phyloP scores from a whole-genome alignment of 2,329 filamentous ascomycete genomes.

The Trichoderma breve region DNA sequence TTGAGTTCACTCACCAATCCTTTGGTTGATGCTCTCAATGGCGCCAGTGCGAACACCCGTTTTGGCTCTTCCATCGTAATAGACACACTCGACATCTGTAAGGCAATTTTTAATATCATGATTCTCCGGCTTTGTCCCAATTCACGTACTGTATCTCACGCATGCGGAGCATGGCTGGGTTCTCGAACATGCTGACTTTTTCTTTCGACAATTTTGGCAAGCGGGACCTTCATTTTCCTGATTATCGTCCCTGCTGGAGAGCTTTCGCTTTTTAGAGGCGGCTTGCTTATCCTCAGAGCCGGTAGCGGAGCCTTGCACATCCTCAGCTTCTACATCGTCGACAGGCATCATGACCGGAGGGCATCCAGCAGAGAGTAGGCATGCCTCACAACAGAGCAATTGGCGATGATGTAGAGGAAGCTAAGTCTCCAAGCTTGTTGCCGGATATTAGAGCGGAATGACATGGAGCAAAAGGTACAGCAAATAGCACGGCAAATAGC shows the following conservation, averaged over 20 bases:
- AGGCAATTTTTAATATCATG: background rate
- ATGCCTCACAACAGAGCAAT: background rate
- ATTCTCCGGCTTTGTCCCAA: background rate
- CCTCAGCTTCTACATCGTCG: background rate
- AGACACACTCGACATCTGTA: background rate
- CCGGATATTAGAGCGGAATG: background rate
- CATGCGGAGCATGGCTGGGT: background rate
- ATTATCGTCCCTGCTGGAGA: background rate
- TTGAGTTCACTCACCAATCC: background rate
- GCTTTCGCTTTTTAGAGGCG: background rate
- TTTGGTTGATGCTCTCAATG: background rate
- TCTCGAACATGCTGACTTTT: background rate
- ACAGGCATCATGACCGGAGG: background rate
- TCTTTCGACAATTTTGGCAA: background rate
- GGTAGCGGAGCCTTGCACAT: background rate
- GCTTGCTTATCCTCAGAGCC: background rate
- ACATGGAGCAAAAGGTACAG: background rate
- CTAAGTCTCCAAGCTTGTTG: background rate
- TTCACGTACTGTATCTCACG: background rate
- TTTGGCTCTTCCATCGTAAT: background rate
- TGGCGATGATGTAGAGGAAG: background rate
- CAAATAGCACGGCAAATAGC: background rate
- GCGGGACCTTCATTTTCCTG: background rate
- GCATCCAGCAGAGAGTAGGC: background rate
- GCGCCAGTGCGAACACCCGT: background rate